A percentile compares a stretch with the other conserved stretches of the same genome.
Conservation (phyloP, 2,329 filamentous ascomycete genomes). For the Penicillium paneum region DNA sequence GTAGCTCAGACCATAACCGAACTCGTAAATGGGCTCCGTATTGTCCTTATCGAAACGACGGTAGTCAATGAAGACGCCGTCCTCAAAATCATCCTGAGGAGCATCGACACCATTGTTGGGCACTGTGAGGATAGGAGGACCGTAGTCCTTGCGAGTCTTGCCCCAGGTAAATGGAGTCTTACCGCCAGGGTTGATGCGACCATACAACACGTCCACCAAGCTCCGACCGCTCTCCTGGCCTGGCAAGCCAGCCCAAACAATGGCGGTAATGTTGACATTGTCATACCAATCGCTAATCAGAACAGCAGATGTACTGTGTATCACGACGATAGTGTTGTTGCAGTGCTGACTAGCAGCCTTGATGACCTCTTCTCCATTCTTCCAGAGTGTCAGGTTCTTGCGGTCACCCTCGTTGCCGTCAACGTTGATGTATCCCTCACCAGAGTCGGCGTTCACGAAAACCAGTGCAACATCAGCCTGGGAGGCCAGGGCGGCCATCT, state of each 20-base stretch:
- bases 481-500: conserved; percentile 51
- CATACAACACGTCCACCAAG: conserved; percentile 71
- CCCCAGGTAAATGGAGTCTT: conserved; percentile 63
- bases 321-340: conserved; percentile 87
- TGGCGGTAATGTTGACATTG: conserved; percentile 68
- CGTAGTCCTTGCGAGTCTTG: conserved; percentile 52
- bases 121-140: conserved; percentile 55
- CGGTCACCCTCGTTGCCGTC: conserved; percentile 85
- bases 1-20: conserved; percentile 61
- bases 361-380: conserved; percentile 74
- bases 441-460: conserved; percentile 82
- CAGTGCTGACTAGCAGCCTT: conserved; percentile 72
- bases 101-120: conserved; percentile 56
- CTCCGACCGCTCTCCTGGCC: conserved; percentile 74
- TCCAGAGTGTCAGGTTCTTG: conserved; percentile 89
- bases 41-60: conserved; percentile 53
- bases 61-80: conserved; percentile 59
- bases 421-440: conserved; percentile 80
- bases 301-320: conserved; percentile 81
- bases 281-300: conserved; percentile 62
- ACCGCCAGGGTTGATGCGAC: conserved; percentile 60
- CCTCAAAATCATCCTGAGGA: conserved; percentile 58
- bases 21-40: conserved; percentile 59
- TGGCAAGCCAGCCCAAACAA: conserved; percentile 71
- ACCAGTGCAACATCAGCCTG: conserved; percentile 63